A percentile compares a stretch with the other conserved stretches of the same genome.
Conservation (phyloP, 2,329 filamentous ascomycete species). For the Trichophaea hybrida region DNA sequence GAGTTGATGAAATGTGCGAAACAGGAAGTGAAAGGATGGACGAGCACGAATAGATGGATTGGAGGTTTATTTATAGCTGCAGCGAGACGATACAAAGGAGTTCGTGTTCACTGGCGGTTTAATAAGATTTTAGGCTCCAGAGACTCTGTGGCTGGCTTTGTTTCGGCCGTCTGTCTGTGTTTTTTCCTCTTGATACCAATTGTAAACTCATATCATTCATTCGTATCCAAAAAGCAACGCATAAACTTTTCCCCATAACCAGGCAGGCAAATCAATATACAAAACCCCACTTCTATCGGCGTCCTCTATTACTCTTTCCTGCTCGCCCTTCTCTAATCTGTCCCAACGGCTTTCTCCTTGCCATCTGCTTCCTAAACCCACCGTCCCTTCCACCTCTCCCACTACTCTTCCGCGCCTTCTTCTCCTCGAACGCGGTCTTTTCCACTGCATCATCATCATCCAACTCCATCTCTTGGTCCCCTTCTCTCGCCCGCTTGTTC, state of each 20-base stretch:
- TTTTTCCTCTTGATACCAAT: no score
- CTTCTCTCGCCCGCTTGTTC: constrained; percentile 42
- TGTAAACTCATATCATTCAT: no score
- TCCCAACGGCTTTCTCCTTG: constrained; percentile 12
- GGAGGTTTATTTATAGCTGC: not conserved
- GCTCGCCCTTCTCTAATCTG: constrained; percentile 18
- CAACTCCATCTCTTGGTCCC: constrained; percentile 33
- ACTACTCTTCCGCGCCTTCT: constrained; percentile 29
- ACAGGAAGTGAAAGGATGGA: not conserved
- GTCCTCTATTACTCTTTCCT: constrained; percentile 18
- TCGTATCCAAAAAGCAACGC: not conserved
- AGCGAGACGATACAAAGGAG: no score
- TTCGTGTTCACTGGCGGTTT: no score
- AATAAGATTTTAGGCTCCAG: no score
- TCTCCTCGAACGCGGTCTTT: constrained; percentile 23
- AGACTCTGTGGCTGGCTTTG: no score
- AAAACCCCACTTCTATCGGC: constrained; percentile 9
- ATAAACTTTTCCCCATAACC: not conserved
- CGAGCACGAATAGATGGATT: not conserved
- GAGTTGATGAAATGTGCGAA: not conserved
- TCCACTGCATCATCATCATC: constrained; percentile 41
- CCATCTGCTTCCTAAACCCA: constrained; percentile 21
- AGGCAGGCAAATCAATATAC: constrained; percentile 1
- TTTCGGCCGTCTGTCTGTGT: no score
- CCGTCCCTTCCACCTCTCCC: constrained; percentile 13